phyloP scores from a whole-genome alignment of 768 basidiomycete species.

The Boletus vermiculosoides region DNA sequence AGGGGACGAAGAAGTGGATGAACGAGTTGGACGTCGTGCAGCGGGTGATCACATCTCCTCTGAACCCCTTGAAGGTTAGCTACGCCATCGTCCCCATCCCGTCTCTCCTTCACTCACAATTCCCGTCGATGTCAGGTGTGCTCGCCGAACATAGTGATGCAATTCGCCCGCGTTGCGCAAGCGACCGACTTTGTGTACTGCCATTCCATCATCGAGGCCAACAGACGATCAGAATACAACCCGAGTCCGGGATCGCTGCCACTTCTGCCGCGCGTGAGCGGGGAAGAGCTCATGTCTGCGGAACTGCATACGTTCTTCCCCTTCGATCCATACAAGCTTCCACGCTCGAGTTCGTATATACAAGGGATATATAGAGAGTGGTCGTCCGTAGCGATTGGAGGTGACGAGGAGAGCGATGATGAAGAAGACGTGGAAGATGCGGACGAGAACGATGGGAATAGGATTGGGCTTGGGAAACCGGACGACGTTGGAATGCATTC shows the following conservation, averaged over 20 bases:
- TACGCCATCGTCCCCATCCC: background rate
- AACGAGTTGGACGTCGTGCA: slow-evolving; percentile 73
- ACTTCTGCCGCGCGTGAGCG: slow-evolving; percentile 22
- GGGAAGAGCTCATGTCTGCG: slow-evolving; percentile 44
- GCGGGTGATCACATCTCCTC: slow-evolving; percentile 70
- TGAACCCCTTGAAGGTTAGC: slow-evolving; percentile 78
- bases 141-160: slow-evolving; percentile 83
- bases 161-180: slow-evolving; percentile 92
- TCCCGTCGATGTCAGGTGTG: slow-evolving; percentile 60
- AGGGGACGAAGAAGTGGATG: slow-evolving; percentile 74
- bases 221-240: slow-evolving; percentile 63
- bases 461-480: background rate
- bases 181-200: slow-evolving; percentile 92
- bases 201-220: slow-evolving; percentile 88
- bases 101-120: background rate
- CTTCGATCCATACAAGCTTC: slow-evolving; percentile 94
- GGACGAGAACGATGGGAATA: slow-evolving; percentile 26
- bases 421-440: slow-evolving; percentile 50
- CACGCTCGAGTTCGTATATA: slow-evolving; percentile 73
- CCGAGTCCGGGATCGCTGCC: slow-evolving; percentile 25
- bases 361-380: slow-evolving; percentile 88
- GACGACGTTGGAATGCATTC: background rate
- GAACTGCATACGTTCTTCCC: slow-evolving; percentile 96
- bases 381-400: slow-evolving; percentile 70
- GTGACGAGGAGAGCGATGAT: slow-evolving; percentile 71